These are phyloP conservation scores for Neoarthrinium moseri DNA, from an alignment of 2,329 filamentous ascomycete genomes.

Conservation along the genomic window DNA sequence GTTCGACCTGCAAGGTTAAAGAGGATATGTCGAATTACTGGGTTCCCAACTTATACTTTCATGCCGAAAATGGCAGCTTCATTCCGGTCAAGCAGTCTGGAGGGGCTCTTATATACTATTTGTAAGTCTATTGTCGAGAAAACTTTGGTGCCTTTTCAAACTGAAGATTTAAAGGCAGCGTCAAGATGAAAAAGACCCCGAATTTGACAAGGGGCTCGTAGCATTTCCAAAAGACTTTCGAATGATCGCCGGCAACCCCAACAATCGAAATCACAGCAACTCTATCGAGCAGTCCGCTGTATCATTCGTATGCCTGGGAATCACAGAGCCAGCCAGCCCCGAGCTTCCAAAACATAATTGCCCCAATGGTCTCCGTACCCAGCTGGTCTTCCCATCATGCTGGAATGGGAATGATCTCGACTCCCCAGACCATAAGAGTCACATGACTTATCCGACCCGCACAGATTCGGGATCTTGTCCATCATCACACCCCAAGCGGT, in stretches of 20 bases:
- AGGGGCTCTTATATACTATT: conserved; percentile 54
- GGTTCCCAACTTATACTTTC: conserved; percentile 56
- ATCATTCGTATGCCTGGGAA: conserved; percentile 54
- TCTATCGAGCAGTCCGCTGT: conserved; percentile 49
- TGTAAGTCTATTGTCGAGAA: conserved; percentile 30
- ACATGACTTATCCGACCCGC: conserved; percentile 51
- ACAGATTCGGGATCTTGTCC: conserved; percentile 50
- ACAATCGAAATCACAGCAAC: conserved; percentile 45
- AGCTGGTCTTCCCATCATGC: conserved; percentile 60
- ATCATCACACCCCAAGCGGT: conserved; percentile 47
- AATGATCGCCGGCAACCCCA: conserved; percentile 63
- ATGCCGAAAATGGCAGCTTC: conserved; percentile 56
- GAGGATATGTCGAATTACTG: conserved; percentile 68
- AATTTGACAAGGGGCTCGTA: conserved; percentile 45
- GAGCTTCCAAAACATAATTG: conserved; percentile 56
- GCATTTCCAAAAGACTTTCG: conserved; percentile 63
- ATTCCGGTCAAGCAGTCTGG: conserved; percentile 43
- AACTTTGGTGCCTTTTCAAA: background rate
- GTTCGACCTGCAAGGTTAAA: conserved; percentile 63
- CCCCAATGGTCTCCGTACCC: conserved; percentile 46
- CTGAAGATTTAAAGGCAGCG: conserved; percentile 31
- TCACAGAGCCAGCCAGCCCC: conserved; percentile 42
- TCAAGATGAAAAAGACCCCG: conserved; percentile 32
- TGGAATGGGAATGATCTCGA: conserved; percentile 62
- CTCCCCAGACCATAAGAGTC: conserved; percentile 51